These are phyloP conservation scores for Periconia digitata DNA, from an alignment of 2,329 filamentous ascomycete genomes.

Conservation along the genomic window DNA sequence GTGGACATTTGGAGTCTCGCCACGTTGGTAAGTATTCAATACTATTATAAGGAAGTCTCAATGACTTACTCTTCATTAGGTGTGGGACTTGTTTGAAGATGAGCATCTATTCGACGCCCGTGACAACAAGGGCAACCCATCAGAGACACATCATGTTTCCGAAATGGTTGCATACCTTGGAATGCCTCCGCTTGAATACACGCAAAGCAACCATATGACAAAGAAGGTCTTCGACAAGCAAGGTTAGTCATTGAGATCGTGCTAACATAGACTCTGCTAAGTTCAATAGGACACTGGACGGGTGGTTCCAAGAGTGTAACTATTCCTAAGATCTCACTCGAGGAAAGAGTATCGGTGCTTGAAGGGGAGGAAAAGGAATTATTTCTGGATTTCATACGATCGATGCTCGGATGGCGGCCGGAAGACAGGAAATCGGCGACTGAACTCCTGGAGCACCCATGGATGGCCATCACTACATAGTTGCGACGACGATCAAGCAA, in stretches of 20 bases:
- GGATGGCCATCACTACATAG: constrained; percentile 19
- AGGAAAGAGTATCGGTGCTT: constrained; percentile 18
- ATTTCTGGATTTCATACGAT: constrained; percentile 39
- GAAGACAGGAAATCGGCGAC: constrained; percentile 31
- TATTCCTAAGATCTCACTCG: constrained; percentile 20
- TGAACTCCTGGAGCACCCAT: constrained; percentile 25
- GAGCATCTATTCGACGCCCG: constrained; percentile 35
- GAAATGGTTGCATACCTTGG: constrained; percentile 34
- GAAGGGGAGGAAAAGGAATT: constrained; percentile 27
- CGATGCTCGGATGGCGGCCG: constrained; percentile 41
- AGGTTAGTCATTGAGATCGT: constrained; percentile 19
- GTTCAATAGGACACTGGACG: constrained; percentile 19
- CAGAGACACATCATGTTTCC: constrained; percentile 31
- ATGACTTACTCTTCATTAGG: constrained; percentile 17
- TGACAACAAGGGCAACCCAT: constrained; percentile 24
- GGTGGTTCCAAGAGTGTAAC: constrained; percentile 15
- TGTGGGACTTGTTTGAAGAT: constrained; percentile 45
- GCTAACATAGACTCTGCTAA: constrained; percentile 16
- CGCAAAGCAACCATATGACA: constrained; percentile 22
- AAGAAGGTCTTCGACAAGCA: constrained; percentile 26
- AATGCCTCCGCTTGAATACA: constrained; percentile 25
- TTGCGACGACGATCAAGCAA: constrained; percentile 21
- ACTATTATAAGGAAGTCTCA: constrained; percentile 10
- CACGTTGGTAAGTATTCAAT: constrained; percentile 34
- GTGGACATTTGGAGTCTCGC: constrained; percentile 46